Evolutionary conservation across 2,329 filamentous ascomycete genomes (phyloP).

Genomic region (Fusarium poae): DNA sequence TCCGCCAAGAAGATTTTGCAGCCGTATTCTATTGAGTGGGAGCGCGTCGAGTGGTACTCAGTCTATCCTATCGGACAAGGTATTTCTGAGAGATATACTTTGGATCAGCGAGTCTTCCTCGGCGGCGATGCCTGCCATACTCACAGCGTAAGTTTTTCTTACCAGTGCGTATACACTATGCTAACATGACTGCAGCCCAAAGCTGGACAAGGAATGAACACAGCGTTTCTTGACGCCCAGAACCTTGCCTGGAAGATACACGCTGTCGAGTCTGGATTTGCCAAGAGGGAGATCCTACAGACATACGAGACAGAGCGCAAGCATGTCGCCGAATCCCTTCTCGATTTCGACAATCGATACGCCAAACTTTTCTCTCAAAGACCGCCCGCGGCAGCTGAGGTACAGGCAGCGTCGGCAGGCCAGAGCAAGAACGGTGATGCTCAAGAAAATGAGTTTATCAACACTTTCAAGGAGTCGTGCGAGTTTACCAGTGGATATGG

Average conservation of each 20-base stretch:
- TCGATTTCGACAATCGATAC: slow-evolving; percentile 90
- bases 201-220: slow-evolving; percentile 85
- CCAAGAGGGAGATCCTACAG: slow-evolving; percentile 77
- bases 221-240: slow-evolving; percentile 82
- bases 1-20: slow-evolving; percentile 74
- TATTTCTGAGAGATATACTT: slow-evolving; percentile 75
- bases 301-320: slow-evolving; percentile 92
- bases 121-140: slow-evolving; percentile 85
- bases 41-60: slow-evolving; percentile 78
- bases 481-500: slow-evolving; percentile 95
- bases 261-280: slow-evolving; percentile 86
- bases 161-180: background rate
- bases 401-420: slow-evolving; percentile 71
- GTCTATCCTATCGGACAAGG: slow-evolving; percentile 83
- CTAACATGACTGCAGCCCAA: slow-evolving; percentile 69
- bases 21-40: slow-evolving; percentile 77
- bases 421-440: slow-evolving; percentile 45
- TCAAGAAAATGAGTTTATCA: slow-evolving; percentile 84
- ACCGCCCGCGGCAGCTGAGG: slow-evolving; percentile 78
- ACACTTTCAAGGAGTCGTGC: slow-evolving; percentile 90
- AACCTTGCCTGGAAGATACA: slow-evolving; percentile 98
- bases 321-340: slow-evolving; percentile 83
- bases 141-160: slow-evolving; percentile 72
- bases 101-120: slow-evolving; percentile 78
- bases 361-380: slow-evolving; percentile 89